Base-by-base conservation (phyloP, 2,329 filamentous ascomycete species). In the Metarhizium brunneum region DNA sequence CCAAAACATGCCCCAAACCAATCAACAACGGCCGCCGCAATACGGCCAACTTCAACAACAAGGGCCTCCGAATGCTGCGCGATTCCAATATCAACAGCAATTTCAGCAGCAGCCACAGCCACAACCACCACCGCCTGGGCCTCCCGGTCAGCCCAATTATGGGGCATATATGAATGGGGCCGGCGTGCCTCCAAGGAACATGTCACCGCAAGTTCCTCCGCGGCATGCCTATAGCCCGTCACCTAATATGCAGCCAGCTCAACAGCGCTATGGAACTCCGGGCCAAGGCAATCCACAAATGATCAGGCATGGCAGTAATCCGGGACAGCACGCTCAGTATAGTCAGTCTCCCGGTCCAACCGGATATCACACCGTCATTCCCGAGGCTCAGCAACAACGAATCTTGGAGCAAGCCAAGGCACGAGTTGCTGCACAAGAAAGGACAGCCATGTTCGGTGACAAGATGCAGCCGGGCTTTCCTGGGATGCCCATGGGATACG, bases 351-450 rank as follows among this genome's bases (percentile, higher is more conserved):
- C 69, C 29, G 72, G 71, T 16, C 65, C 73, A 4, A 71, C 74
- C 2, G 76, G 76, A 36, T 79, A 77, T 56, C 74, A 76, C 50
- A 77, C 74, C 5, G 74, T 78, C 50, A 77, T 78, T 62, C 71
- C 73, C 42, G 75, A 78, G 60, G 71, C 72, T 16, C 75, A 78
- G 57, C 76, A 79, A 61, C 74, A 76, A 62, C 73, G 76, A 54
- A 73, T 78, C 50, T 67, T 78, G 63, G 76, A 80, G 53, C 77
- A 80, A 63, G 76, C 77, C 7, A 75, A 76, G 54, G 76, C 75
- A 3, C 67, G 76, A 30, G 72, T 74, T 14, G 74, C 74, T 16
- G 74, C 75, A 0, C 73, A 76, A 52, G 73, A 76, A 58, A 68
- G 72, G 32, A 70, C 70, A 25, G 66, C 67, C 56, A 70, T 71